Evolutionary conservation across 495 filamentous ascomycete species (phyloP).

Genomic region (Penicillium egyptiacum): DNA sequence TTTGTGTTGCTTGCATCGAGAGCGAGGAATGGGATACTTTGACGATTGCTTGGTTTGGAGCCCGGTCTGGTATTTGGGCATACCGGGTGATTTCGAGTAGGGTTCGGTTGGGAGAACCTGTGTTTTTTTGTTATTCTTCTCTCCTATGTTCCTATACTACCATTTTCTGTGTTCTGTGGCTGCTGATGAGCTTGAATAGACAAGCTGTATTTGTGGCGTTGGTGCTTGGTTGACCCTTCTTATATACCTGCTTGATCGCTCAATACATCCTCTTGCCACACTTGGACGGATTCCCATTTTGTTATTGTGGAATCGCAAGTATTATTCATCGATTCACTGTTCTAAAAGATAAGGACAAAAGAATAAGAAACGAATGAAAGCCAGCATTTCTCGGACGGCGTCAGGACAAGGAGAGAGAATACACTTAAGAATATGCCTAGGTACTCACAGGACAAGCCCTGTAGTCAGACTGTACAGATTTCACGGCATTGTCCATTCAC

Average conservation of each 20-base stretch:
- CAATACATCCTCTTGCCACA: neutral
- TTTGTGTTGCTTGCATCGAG: neutral
- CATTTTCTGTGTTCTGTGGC: conserved; percentile 1
- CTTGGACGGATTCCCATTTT: neutral
- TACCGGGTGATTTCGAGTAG: neutral
- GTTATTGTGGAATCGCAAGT: neutral
- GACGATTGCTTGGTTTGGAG: neutral
- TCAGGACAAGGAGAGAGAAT: conserved; percentile 1
- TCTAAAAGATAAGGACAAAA: too few species aligned
- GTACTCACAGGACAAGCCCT: neutral
- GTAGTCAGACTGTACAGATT: conserved; percentile 3
- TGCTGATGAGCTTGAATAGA: neutral
- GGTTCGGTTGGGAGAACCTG: neutral
- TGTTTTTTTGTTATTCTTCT: neutral
- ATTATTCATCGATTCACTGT: neutral
- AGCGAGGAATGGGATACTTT: neutral
- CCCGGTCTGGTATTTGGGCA: neutral
- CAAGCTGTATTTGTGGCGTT: conserved; percentile 4
- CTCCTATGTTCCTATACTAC: neutral
- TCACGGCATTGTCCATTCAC: conserved; percentile 9
- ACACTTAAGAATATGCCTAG: conserved; percentile 14
- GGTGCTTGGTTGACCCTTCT: neutral
- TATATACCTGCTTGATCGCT: conserved; percentile 1
- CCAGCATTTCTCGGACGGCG: neutral
- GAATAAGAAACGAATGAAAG: neutral